These are phyloP conservation scores for Sporothrix globosa DNA, from an alignment of 2,329 filamentous ascomycete genomes.

Conservation along the genomic window DNA sequence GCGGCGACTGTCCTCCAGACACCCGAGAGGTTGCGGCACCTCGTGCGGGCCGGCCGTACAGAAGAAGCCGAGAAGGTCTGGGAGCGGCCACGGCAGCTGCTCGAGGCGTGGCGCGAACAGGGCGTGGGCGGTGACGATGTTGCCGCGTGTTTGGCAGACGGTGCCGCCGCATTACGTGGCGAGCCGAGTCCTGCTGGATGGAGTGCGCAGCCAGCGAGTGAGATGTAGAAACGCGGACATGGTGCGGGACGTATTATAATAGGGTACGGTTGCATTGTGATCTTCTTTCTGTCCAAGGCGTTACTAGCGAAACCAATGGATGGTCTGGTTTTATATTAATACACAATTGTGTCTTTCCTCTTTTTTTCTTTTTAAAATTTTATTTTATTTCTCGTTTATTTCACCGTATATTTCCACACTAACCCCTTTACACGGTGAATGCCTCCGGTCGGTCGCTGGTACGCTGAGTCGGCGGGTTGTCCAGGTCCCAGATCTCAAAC, in stretches of 20 bases:
- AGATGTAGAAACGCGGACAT: background rate
- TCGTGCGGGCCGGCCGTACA: slow-evolving; percentile 62
- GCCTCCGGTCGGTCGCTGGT: slow-evolving; percentile 8
- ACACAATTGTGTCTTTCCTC: background rate
- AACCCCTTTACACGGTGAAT: background rate
- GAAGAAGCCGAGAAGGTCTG: slow-evolving; percentile 64
- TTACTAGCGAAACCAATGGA: slow-evolving; percentile 2
- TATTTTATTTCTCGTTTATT: background rate
- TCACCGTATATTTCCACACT: too few relatives aligned
- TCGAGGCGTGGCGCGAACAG: slow-evolving; percentile 58
- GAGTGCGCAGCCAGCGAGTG: background rate
- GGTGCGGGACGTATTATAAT: background rate
- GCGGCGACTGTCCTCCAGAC: slow-evolving; percentile 66
- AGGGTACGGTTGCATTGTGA: background rate
- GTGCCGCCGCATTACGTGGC: slow-evolving; percentile 53
- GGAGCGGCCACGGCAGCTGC: slow-evolving; percentile 56
- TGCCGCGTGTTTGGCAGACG: slow-evolving; percentile 56
- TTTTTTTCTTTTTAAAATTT: background rate
- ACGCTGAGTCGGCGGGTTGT: slow-evolving; percentile 23
- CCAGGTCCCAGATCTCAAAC: slow-evolving; percentile 71
- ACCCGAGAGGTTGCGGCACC: slow-evolving; percentile 59
- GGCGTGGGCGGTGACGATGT: slow-evolving; percentile 61
- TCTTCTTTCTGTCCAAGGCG: slow-evolving; percentile 5
- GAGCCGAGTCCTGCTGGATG: slow-evolving; percentile 32
- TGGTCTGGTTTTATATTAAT: background rate